Evolutionary conservation across 208 protist genomes (phyloP).

Genomic region (Crithidia acanthocephali): DNA sequence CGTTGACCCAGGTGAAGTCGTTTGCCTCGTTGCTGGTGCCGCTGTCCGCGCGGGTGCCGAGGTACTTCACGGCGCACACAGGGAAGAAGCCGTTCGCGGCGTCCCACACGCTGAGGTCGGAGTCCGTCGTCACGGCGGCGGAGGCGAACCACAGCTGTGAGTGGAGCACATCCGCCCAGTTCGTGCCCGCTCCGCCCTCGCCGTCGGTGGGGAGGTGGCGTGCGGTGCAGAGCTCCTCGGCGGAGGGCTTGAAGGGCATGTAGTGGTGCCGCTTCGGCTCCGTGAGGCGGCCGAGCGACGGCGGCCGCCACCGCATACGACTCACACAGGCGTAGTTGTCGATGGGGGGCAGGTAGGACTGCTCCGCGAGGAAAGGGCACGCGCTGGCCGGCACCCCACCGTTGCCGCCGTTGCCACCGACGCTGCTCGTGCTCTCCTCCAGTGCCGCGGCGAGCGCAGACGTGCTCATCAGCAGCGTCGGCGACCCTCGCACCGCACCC

Average conservation of each 20-base stretch:
- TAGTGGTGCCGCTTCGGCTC: conserved; percentile 34
- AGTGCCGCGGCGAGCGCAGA: neutral
- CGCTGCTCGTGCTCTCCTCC: conserved; percentile 2
- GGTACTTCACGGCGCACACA: conserved; percentile 48
- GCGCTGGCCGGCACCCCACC: conserved; percentile 6
- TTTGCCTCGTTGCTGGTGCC: conserved; percentile 40
- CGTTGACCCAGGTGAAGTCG: conserved; percentile 85
- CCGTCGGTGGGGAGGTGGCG: conserved; percentile 3
- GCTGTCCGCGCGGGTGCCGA: conserved; percentile 15
- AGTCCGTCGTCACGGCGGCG: conserved; percentile 50
- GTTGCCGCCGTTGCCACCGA: neutral
- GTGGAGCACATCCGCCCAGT: conserved; percentile 44
- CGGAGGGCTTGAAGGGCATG: conserved; percentile 35
- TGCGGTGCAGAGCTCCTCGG: conserved; percentile 23
- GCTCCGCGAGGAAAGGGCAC: conserved; percentile 36
- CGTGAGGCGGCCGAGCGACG: conserved; percentile 31
- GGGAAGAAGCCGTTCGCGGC: conserved; percentile 68
- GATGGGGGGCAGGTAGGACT: conserved; percentile 58
- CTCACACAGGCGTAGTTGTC: conserved; percentile 70
- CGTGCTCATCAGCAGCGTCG: conserved; percentile 6
- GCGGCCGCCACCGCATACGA: conserved; percentile 70
- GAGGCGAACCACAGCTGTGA: conserved; percentile 88
- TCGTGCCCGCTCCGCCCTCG: conserved; percentile 1
- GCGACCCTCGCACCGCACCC: neutral
- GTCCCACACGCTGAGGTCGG: conserved; percentile 83